These are phyloP conservation scores for Claviceps fusiformis DNA, from an alignment of 2,329 filamentous ascomycete species.

Conservation along the genomic window DNA sequence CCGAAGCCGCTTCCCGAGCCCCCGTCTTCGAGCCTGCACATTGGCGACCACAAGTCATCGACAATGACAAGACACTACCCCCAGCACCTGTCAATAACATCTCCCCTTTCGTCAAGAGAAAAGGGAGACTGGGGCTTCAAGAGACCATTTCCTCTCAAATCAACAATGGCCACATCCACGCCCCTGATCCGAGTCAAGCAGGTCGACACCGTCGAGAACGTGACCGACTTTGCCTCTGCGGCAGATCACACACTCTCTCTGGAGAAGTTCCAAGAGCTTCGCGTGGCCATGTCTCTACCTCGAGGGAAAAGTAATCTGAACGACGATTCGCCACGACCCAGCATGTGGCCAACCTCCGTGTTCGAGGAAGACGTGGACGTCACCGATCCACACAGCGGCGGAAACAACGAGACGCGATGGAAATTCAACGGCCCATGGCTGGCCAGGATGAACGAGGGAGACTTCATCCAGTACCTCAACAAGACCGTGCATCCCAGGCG, in stretches of 20 bases:
- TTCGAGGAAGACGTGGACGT: constrained; percentile 46
- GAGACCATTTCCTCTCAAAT: constrained; percentile 62
- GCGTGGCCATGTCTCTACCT: constrained; percentile 53
- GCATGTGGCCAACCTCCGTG: constrained; percentile 32
- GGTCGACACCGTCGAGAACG: constrained; percentile 72
- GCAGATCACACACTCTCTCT: constrained; percentile 70
- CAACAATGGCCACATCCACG: constrained; percentile 57
- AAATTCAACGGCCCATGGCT: constrained; percentile 56
- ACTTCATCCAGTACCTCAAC: constrained; percentile 42
- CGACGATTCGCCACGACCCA: constrained; percentile 4
- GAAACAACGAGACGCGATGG: constrained; percentile 40
- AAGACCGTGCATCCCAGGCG: constrained; percentile 40
- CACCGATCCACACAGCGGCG: constrained; percentile 27
- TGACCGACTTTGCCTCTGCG: constrained; percentile 79
- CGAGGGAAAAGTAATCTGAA: constrained; percentile 11
- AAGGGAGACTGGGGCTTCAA: constrained; percentile 92
- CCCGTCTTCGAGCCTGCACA: constrained; percentile 28
- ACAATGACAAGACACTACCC: constrained; percentile 58
- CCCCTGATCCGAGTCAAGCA: constrained; percentile 64
- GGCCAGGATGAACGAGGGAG: constrained; percentile 45
- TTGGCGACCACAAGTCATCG: constrained; percentile 22
- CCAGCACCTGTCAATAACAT: constrained; percentile 71
- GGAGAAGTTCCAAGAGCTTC: constrained; percentile 75
- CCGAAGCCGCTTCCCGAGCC: constrained; percentile 61
- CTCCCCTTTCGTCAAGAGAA: constrained; percentile 55